Evolutionary conservation across 2,329 filamentous ascomycete species (phyloP), one percentile per base, ranked within the genome.

Genomic region (Scytalidium lignicola): DNA sequence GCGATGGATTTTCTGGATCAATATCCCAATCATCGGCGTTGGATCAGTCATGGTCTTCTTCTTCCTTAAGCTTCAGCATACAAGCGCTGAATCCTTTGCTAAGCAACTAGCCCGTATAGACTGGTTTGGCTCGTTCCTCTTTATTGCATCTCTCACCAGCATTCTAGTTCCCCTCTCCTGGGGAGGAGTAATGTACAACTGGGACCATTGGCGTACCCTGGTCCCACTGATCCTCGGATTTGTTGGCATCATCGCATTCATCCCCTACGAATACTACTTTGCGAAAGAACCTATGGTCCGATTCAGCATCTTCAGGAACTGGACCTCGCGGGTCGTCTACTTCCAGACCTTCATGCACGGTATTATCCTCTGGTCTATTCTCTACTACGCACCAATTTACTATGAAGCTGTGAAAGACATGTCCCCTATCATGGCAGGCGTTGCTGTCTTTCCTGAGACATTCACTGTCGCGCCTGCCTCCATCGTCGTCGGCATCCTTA

Each of bases 171-270:
- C 80, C 0, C 61, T 86, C 3, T 82, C 80, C 2, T 83, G 80
- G 72, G 85, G 82, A 9, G 83, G 82, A 32, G 73, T 85, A 8
- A 78, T 83, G 67, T 87, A 85, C 60, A 59, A 73, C 0, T 88
- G 84, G 85, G 62, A 67, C 41, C 80, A 74, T 3, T 85, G 78
- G 74, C 72, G 74, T 1, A 83, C 81, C 0, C 67, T 88, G 2
- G 72, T 83, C 1, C 84, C 83, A 0, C 65, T 88, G 13, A 62
- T 80, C 3, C 37, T 86, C 8, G 82, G 83, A 1, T 59, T 67
- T 0, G 62, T 67, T 1, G 74, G 78, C 1, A 62, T 87, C 3
- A 55, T 74, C 2, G 67, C 58, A 6, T 83, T 83, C 57, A 67
- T 71, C 9, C 64, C 76, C 20, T 85, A 78, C 57, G 80, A 86